A percentile compares a stretch with the other conserved stretches of the same genome.
Evolutionary conservation across 2,329 filamentous ascomycete genomes (phyloP).

Genomic region (Aspergillus sp.): DNA sequence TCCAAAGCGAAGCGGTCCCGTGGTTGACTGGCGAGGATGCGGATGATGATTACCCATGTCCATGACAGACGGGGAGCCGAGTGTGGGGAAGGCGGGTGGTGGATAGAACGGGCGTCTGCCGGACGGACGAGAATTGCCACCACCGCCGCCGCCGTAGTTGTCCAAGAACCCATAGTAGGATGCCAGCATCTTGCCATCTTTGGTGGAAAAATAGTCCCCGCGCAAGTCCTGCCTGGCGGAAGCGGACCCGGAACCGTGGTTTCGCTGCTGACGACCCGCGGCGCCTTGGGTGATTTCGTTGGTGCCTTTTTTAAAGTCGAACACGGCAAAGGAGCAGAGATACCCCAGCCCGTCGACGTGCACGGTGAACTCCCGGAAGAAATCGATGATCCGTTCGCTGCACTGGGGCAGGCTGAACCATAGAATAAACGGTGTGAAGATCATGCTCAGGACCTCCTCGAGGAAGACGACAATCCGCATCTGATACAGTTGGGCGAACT

Average conservation of each 20-base stretch:
- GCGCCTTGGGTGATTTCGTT: slow-evolving; percentile 44
- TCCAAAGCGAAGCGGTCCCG: slow-evolving; percentile 14
- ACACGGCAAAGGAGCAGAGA: slow-evolving; percentile 94
- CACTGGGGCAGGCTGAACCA: slow-evolving; percentile 79
- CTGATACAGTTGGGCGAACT: slow-evolving; percentile 87
- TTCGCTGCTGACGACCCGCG: slow-evolving; percentile 12
- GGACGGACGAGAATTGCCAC: slow-evolving; percentile 50
- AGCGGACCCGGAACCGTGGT: slow-evolving; percentile 6
- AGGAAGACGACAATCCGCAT: slow-evolving; percentile 85
- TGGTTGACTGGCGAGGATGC: background rate
- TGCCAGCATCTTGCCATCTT: slow-evolving; percentile 96
- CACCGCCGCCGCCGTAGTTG: slow-evolving; percentile 77
- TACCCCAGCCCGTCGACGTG: slow-evolving; percentile 94
- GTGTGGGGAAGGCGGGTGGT: slow-evolving; percentile 64
- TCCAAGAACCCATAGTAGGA: slow-evolving; percentile 94
- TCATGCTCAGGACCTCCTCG: slow-evolving; percentile 84
- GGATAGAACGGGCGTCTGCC: slow-evolving; percentile 57
- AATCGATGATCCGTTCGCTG: slow-evolving; percentile 89
- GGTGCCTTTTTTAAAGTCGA: slow-evolving; percentile 84
- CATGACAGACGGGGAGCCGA: slow-evolving; percentile 52
- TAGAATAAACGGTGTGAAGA: slow-evolving; percentile 83
- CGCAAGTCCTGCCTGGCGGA: slow-evolving; percentile 54
- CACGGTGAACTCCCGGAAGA: slow-evolving; percentile 95
- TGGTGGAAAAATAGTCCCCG: slow-evolving; percentile 88
- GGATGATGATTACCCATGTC: slow-evolving; percentile 24